These are phyloP conservation scores for Cladophialophora bantiana DNA, from an alignment of 2,329 filamentous ascomycete species.

Conservation along the genomic window DNA sequence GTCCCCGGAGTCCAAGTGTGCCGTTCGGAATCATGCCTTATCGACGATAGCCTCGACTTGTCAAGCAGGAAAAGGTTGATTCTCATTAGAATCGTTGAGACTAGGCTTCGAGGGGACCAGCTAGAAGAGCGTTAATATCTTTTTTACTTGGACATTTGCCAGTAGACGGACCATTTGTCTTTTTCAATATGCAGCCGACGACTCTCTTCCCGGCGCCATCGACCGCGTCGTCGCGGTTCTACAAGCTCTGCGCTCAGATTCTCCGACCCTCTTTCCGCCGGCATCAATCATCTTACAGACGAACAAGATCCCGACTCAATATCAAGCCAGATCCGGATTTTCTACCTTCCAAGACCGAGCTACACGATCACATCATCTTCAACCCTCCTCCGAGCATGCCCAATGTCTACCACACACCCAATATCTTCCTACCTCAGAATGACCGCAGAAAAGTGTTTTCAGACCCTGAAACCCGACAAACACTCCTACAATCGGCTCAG, in stretches of 20 bases:
- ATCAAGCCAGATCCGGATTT: slow-evolving; percentile 62
- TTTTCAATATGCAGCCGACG: slow-evolving; percentile 32
- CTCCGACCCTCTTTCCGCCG: slow-evolving; percentile 45
- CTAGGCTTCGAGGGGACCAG: not conserved
- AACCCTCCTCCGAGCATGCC: slow-evolving; percentile 71
- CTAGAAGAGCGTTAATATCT: not conserved
- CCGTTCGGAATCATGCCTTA: not conserved
- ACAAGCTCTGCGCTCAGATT: slow-evolving; percentile 40
- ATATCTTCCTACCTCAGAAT: slow-evolving; percentile 67
- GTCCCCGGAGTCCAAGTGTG: not conserved
- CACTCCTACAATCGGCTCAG: slow-evolving; percentile 39
- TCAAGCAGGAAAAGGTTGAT: not conserved
- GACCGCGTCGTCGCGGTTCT: slow-evolving; percentile 39
- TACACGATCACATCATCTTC: slow-evolving; percentile 66
- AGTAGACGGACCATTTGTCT: not conserved
- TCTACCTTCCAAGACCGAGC: slow-evolving; percentile 47
- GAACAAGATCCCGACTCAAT: slow-evolving; percentile 59
- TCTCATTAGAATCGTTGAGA: not conserved
- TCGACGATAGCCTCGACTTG: slow-evolving; percentile 2
- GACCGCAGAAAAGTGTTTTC: slow-evolving; percentile 50
- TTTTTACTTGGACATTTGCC: not conserved
- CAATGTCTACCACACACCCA: slow-evolving; percentile 68
- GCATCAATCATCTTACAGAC: slow-evolving; percentile 59
- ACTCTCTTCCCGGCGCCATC: slow-evolving; percentile 14
- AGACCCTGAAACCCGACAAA: slow-evolving; percentile 40